Evolutionary conservation across 139 green algal genomes (phyloP), one percentile per base, ranked within the genome.

Genomic region (Chlorella sp.): DNA sequence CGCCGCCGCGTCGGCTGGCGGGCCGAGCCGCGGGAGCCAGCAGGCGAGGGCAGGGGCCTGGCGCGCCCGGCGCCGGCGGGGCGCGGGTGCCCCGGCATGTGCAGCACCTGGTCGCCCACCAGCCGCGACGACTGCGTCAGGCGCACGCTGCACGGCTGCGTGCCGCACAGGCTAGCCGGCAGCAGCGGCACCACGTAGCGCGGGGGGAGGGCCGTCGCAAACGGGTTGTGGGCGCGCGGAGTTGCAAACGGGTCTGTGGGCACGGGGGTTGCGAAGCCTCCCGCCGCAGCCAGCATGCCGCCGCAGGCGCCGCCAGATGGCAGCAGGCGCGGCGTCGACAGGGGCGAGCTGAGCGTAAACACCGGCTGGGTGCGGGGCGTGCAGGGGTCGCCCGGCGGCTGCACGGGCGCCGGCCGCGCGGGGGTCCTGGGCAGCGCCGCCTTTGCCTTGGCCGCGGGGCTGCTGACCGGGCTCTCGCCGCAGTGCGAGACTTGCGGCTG

Each of bases 111-210:
- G 1, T 48, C 0, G 35, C 60, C 60, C 36, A 67, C 60, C 17
- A 67, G 60, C 1, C 60, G 60, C 36, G n/a, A n/a, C n/a, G n/a
- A 67, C 60, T 67, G 60, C 60, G 38, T 45, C 25, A 75, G 53
- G 21, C 17, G 42, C 2, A 75, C 38, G 53, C 25, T 67, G 69
- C 69, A 67, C 25, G 69, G 69, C 12, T n/a, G 51, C 53, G 53
- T 66, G 27, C 53, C 15, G 41, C 19, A 38, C 51, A 75, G 27
- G 25, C 23, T 3, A 6, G 6, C 38, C 0, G 51, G 51, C 0
- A 38, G 31, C 1, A 67, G 51, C 8, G 51, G 3, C 19, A 25
- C 31, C 50, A 53, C n/a, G 8, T 0, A n/a, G 8, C 35, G 50
- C 35, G 11, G 36, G 14, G 23, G 66, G 19, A 42, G 17, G 7